Evolutionary conservation across 306 rosid species (phyloP).

Genomic region (Pachyrhizus erosus): DNA sequence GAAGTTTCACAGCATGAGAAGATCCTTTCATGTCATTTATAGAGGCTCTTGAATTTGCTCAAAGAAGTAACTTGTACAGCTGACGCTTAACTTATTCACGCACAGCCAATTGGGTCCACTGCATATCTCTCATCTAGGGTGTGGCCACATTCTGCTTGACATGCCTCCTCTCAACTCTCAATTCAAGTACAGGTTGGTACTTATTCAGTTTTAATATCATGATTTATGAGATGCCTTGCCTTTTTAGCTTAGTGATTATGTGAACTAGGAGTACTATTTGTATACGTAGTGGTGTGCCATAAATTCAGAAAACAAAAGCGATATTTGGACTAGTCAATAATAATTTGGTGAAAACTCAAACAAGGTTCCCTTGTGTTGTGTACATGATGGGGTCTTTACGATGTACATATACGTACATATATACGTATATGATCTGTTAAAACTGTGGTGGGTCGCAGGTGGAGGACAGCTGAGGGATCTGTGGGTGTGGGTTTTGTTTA

Average conservation of each 20-base stretch:
- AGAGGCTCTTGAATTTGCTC: slow-evolving; percentile 36
- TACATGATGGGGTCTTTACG: neutral
- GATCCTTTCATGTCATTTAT: slow-evolving; percentile 33
- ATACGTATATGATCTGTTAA: slow-evolving; percentile 4
- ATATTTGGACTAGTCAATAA: neutral
- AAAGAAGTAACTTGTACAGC: slow-evolving; percentile 8
- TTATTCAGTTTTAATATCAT: neutral
- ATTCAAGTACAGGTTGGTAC: neutral
- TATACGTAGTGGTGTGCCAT: neutral
- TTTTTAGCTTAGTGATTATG: neutral
- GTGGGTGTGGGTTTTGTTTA: slow-evolving; percentile 35
- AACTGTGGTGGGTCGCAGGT: slow-evolving; percentile 38
- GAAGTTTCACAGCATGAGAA: slow-evolving; percentile 29
- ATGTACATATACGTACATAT: neutral
- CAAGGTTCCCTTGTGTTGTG: neutral
- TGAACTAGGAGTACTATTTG: neutral
- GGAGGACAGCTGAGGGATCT: slow-evolving; percentile 38
- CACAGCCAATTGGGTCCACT: slow-evolving; percentile 39
- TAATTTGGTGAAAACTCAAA: neutral
- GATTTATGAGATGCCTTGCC: neutral
- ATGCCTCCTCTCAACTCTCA: neutral
- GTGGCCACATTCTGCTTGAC: neutral
- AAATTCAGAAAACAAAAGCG: neutral
- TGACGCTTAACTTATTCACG: slow-evolving; percentile 32
- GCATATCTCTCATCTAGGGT: neutral